Conservation (phyloP, 78 protist genomes). For the Diacronema lutheri region DNA sequence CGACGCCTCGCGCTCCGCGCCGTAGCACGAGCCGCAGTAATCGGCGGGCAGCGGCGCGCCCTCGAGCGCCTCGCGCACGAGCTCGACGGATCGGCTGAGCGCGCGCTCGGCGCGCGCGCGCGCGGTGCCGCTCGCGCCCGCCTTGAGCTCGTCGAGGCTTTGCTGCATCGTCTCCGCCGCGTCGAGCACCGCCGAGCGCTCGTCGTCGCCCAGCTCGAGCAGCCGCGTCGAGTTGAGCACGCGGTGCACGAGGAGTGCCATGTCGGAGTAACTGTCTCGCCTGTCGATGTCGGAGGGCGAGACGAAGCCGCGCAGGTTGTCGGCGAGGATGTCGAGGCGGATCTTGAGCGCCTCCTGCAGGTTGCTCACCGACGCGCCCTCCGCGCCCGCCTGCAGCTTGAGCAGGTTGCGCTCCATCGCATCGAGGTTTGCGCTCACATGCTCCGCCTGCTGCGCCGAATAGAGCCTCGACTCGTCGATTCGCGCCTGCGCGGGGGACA, state of each 20-base stretch:
- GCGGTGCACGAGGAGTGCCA: background rate
- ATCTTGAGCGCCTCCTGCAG: background rate
- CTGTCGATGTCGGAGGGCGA: background rate
- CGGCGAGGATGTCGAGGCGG: background rate
- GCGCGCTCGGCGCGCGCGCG: background rate
- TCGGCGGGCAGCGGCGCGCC: background rate
- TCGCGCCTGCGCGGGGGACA: no score
- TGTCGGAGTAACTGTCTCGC: background rate
- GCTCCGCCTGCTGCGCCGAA: background rate
- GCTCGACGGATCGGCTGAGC: background rate
- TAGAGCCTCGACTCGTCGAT: background rate
- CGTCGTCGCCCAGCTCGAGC: background rate
- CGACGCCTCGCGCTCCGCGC: conserved; percentile 63
- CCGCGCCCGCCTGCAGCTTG: background rate
- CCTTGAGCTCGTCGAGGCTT: no score
- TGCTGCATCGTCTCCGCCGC: no score
- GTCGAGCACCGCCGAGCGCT: no score
- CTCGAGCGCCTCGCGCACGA: background rate
- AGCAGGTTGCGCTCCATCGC: background rate
- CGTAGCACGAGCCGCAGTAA: conserved; percentile 85
- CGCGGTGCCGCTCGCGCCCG: background rate
- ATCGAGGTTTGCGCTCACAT: background rate
- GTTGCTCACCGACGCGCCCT: background rate
- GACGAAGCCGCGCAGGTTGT: background rate
- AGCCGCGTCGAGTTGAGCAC: background rate